Evolutionary conservation across 176 grass and related monocot species (phyloP).

Genomic region (Musa schizocarpa): DNA sequence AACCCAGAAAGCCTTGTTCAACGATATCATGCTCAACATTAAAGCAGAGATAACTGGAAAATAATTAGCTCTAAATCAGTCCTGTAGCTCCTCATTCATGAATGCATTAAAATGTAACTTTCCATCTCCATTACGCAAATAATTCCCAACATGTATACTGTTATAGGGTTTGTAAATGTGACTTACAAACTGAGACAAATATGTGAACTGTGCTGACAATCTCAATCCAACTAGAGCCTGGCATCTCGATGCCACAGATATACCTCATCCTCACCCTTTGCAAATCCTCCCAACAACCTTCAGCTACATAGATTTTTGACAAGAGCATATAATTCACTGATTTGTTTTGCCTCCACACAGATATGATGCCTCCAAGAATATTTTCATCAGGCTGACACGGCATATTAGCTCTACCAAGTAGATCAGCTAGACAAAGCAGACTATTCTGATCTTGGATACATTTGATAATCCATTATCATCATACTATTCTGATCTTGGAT

Average conservation of each 20-base stretch:
- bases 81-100: background rate
- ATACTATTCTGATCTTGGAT: conserved; percentile 33
- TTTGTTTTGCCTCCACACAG: conserved; percentile 60
- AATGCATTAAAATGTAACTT: background rate
- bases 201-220: conserved; percentile 33
- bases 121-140: conserved; percentile 1
- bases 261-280: conserved; percentile 43
- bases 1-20: too few species aligned
- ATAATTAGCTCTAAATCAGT: background rate
- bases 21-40: too few species aligned
- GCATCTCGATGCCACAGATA: conserved; percentile 35
- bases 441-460: conserved; percentile 36
- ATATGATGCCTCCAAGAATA: conserved; percentile 59
- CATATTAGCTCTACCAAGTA: conserved; percentile 61
- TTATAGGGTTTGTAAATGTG: conserved; percentile 23
- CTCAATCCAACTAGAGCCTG: conserved; percentile 72
- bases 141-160: conserved; percentile 39
- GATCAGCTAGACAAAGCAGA: conserved; percentile 71
- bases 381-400: conserved; percentile 31
- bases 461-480: conserved; percentile 20
- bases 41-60: background rate
- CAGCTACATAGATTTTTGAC: conserved; percentile 51
- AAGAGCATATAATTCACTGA: conserved; percentile 57
- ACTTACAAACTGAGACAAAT: conserved; percentile 55
- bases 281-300: conserved; percentile 42